Percentiles rank a stretch among this genome's conserved stretches.
These are phyloP conservation scores for Pythium vanterpoolii DNA, from an alignment of 352 stramenopile genomes.

Conservation along the genomic window DNA sequence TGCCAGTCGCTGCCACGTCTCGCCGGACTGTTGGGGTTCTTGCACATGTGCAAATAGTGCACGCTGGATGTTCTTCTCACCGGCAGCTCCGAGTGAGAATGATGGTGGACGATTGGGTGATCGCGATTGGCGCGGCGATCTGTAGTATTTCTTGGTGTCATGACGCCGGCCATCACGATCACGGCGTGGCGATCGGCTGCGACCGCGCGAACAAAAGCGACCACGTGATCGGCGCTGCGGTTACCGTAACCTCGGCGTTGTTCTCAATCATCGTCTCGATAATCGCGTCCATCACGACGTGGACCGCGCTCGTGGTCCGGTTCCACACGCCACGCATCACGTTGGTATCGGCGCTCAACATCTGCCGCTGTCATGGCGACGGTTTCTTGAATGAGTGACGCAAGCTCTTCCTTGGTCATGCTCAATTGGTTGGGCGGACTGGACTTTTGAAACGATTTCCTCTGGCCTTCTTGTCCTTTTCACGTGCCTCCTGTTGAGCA, in stretches of 20 bases:
- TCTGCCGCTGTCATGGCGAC: background rate
- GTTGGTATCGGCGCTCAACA: background rate
- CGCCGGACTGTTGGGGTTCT: background rate
- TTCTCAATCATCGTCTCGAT: too few species aligned
- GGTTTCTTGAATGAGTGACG: background rate
- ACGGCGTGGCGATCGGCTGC: background rate
- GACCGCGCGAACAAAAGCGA: background rate
- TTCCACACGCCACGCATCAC: background rate
- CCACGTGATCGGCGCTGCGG: background rate
- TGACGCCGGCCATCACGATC: background rate
- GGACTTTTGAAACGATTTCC: background rate
- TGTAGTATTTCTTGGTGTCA: background rate
- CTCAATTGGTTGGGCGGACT: background rate
- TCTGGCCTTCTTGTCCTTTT: background rate
- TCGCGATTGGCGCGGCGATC: background rate
- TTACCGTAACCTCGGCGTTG: background rate
- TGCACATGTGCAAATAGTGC: background rate
- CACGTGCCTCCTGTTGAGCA: background rate
- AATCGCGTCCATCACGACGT: background rate
- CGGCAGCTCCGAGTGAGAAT: background rate
- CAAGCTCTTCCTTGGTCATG: background rate
- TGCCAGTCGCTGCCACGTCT: background rate
- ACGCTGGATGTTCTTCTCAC: background rate
- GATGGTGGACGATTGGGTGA: background rate
- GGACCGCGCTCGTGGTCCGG: background rate